Evolutionary conservation across 1,139 yeast genomes (phyloP), one percentile per base, ranked within the genome.

Genomic region (Yamadazyma jaroonii): DNA sequence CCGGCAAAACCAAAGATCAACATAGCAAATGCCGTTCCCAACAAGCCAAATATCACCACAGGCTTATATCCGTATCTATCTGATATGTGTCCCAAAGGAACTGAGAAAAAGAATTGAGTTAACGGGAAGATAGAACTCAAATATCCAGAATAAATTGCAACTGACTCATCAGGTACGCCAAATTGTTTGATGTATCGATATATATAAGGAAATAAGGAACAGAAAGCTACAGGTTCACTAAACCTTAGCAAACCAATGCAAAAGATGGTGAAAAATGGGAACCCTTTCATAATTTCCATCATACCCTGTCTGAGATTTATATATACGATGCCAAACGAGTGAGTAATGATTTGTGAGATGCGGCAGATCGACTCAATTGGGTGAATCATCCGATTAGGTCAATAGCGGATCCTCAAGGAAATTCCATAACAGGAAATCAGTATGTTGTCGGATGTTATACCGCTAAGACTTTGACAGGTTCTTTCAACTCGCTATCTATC

Each of bases 221-320:
- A 75, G 58, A 79, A 79, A 3, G 84, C 75, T 27, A 80, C 65
- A 1, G 85, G 84, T 50, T 80, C 85, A 6, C 80, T 70, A 14
- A 38, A 31, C n/a, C 41, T n/a, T 4, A 38, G 20, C 1, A 38
- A 13, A 4, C 32, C 32, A 31, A 38, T 31, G 4, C 35, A 6
- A 3, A 29, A n/a, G 5, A 38, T 29, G 14, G 35, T 34, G 15
- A 11, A 25, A 12, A 21, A 28, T 2, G 41, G 41, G 22, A 38
- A 38, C 7, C 37, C 37, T 25, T 34, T 29, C 38, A 38, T 38
- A 5, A 24, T 6, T 22, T 11, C 14, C 5, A 6, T 25, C 27
- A 17, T 17, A 17, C 6, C n/a, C 6, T 17, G 6, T 4, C 6
- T 17, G 20, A 23, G 11, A 23, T n/a, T n/a, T 23, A 5, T n/a